Base-by-base conservation (phyloP, 129 eudicot genomes). In the Smallanthus sonchifolius region DNA sequence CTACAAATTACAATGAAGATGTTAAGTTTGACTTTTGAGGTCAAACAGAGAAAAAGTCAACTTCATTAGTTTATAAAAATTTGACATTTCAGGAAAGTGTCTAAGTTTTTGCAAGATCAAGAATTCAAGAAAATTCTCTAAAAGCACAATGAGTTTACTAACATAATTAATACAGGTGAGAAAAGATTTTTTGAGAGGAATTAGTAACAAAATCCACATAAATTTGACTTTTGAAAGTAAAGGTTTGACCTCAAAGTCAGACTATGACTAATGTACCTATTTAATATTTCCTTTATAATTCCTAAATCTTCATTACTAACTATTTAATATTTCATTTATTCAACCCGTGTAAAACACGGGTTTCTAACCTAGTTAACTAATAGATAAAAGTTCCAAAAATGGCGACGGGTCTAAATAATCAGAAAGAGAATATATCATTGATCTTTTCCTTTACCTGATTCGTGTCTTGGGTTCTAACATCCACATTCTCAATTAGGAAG, bases 401-500 rank as follows among this genome's bases (percentile, higher is more conserved):
- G n/a, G n/a, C n/a, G n/a, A n/a, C n/a, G n/a, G n/a, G n/a, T n/a
- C n/a, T n/a, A n/a, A n/a, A n/a, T n/a, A n/a, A n/a, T n/a, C n/a
- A n/a, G 5, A 48, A 13, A 47, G 4, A 3, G 1, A 47, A 11
- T 13, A 47, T 48, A 28, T 2, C 20, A 24, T 56, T 3, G 5
- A 57, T 57, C 3, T 60, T 60, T 63, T 62, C 13, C 5, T 45
- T 28, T 62, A 94, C 98, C 97, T 94, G 98, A 87, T 94, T 83
- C 11, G 98, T 94, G 69, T 90, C 98, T 72, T 90, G 92, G 47
- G 91, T 83, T 68, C 83, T 89, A 3, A 80, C 80, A 68, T 64
- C 32, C 3, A 80, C 73, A 67, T 94, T 84, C 71, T 86, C 93
- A 44, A 94, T 90, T 34, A 94, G 86, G 68, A 94, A 86, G 73